phyloP scores from a whole-genome alignment of 805 yeast species.

The Candida takata region DNA sequence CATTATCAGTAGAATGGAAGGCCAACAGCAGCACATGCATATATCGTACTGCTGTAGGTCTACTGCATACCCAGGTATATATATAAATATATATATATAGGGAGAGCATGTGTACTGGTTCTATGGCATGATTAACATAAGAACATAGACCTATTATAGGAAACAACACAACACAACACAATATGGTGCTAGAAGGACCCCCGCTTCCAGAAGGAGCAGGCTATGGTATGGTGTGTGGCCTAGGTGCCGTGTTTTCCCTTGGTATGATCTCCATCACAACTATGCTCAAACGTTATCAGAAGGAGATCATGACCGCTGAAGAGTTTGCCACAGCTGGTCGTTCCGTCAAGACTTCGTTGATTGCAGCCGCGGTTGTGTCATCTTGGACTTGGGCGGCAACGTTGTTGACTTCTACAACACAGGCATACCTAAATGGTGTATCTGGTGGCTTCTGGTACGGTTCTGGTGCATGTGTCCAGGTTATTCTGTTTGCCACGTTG shows the following conservation, averaged over 20 bases:
- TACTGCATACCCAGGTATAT: too few relatives aligned
- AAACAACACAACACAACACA: neutral
- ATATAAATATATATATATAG: too few relatives aligned
- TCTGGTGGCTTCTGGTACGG: slow-evolving; percentile 68
- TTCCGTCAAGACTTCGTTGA: slow-evolving; percentile 75
- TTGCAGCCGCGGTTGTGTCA: slow-evolving; percentile 85
- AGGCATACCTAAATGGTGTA: slow-evolving; percentile 72
- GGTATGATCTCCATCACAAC: slow-evolving; percentile 77
- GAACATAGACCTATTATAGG: neutral
- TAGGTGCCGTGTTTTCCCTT: slow-evolving; percentile 71
- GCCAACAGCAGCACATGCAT: too few relatives aligned
- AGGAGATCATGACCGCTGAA: slow-evolving; percentile 85
- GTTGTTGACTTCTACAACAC: slow-evolving; percentile 65
- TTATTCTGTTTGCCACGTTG: slow-evolving; percentile 74
- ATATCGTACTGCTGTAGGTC: too few relatives aligned
- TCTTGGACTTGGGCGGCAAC: slow-evolving; percentile 96
- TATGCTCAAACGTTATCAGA: slow-evolving; percentile 68
- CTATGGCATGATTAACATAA: too few relatives aligned
- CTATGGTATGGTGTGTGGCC: slow-evolving; percentile 80
- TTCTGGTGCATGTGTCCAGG: slow-evolving; percentile 87
- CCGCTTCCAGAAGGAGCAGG: slow-evolving; percentile 67
- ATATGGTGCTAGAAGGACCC: slow-evolving; percentile 12
- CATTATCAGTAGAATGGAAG: too few relatives aligned
- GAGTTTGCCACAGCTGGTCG: slow-evolving; percentile 93
- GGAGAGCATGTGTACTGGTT: too few relatives aligned